Conservation (phyloP, 1,284 basidiomycete genomes). For the Ustilago bromivora region DNA sequence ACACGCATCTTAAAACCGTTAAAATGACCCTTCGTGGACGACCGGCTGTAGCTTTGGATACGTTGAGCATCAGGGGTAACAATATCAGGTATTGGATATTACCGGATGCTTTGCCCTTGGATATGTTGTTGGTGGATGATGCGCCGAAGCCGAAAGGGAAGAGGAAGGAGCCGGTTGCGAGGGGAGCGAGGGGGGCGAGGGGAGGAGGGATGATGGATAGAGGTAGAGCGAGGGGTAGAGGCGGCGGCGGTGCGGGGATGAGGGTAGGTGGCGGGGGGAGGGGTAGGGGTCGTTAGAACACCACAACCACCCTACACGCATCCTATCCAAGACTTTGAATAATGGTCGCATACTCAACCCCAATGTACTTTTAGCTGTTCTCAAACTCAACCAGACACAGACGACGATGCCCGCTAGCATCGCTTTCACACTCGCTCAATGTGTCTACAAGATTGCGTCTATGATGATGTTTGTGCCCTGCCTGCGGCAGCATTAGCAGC, state of each 20-base stretch:
- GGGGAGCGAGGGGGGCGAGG: constrained; percentile 31
- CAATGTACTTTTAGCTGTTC: constrained; percentile 11
- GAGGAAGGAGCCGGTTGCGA: constrained; percentile 55
- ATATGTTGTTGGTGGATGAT: constrained; percentile 96
- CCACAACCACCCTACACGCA: constrained; percentile 2
- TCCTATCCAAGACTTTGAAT: background rate
- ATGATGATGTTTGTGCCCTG: constrained; percentile 3
- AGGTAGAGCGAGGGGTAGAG: constrained; percentile 59
- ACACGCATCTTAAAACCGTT: constrained; percentile 95
- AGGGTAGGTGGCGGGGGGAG: constrained; percentile 29
- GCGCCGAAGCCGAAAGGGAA: constrained; percentile 88
- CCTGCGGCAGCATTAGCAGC: constrained; percentile 30
- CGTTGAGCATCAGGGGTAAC: constrained; percentile 69
- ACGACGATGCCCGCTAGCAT: no score
- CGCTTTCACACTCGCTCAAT: no score
- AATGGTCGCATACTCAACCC: background rate
- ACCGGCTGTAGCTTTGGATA: constrained; percentile 76
- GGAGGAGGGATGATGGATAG: constrained; percentile 49
- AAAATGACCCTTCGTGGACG: constrained; percentile 93
- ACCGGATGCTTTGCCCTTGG: constrained; percentile 93
- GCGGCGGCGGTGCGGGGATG: constrained; percentile 28
- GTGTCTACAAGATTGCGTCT: background rate
- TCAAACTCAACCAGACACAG: constrained; percentile 1
- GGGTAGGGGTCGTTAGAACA: constrained; percentile 7
- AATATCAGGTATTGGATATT: constrained; percentile 87